These are phyloP conservation scores for Kuraishia piskuri DNA, from an alignment of 805 yeast genomes.

Conservation along the genomic window DNA sequence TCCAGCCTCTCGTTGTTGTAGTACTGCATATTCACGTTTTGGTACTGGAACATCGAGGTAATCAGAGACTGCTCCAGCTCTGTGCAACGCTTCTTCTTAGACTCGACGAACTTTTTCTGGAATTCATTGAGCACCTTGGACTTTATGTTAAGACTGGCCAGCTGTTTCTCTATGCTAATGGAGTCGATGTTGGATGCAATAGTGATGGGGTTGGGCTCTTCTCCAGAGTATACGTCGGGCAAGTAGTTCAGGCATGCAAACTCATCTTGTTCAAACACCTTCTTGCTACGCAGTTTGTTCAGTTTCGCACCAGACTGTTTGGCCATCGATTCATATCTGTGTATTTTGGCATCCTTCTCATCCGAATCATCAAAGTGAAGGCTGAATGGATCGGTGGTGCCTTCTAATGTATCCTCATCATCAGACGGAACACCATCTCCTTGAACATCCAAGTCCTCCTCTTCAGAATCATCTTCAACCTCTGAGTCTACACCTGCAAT, in stretches of 20 bases:
- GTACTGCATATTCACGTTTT: slow-evolving; percentile 54
- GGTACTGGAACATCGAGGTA: slow-evolving; percentile 63
- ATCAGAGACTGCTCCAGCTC: slow-evolving; percentile 43
- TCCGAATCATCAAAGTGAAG: slow-evolving; percentile 57
- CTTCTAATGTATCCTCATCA: slow-evolving; percentile 2
- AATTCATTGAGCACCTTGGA: slow-evolving; percentile 27
- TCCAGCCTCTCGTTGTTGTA: slow-evolving; percentile 33
- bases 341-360: slow-evolving; percentile 19
- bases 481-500: slow-evolving; percentile 7
- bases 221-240: slow-evolving; percentile 9
- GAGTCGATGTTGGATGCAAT: not conserved
- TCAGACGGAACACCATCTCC: not conserved
- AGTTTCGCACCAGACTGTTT: slow-evolving; percentile 7
- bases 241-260: slow-evolving; percentile 9
- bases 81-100: slow-evolving; percentile 9
- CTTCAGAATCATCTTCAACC: slow-evolving; percentile 2
- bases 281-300: slow-evolving; percentile 5
- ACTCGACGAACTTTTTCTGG: slow-evolving; percentile 13
- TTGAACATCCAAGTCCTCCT: not conserved
- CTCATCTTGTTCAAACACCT: slow-evolving; percentile 13
- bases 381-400: slow-evolving; percentile 62
- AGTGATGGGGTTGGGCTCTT: slow-evolving; percentile 10
- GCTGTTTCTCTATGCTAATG: not conserved
- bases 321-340: slow-evolving; percentile 21
- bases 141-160: slow-evolving; percentile 28